A percentile compares a stretch with the other conserved stretches of the same genome.
Conservation (phyloP, 2,329 filamentous ascomycete species). For the Penicillium griseofulvum region DNA sequence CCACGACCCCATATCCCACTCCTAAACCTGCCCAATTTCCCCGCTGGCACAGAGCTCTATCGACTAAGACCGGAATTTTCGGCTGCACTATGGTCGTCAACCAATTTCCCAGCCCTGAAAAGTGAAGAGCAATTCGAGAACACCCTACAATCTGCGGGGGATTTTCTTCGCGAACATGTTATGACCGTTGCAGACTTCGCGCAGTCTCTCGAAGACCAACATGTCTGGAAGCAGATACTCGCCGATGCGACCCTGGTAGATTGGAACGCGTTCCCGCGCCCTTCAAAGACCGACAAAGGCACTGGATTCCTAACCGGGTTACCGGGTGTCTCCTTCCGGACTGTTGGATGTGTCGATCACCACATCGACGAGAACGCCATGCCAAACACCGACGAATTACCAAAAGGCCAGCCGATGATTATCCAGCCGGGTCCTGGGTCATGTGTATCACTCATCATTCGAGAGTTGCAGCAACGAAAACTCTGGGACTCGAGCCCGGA, state of each 20-base stretch:
- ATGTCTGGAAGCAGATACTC: conserved; percentile 1
- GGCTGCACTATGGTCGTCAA: conserved; percentile 54
- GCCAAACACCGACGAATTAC: conserved; percentile 34
- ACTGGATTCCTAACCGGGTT: conserved; percentile 50
- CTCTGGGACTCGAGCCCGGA: conserved; percentile 35
- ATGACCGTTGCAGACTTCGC: conserved; percentile 43
- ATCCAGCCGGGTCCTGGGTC: conserved; percentile 56
- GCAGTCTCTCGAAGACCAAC: conserved; percentile 16
- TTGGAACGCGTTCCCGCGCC: conserved; percentile 46
- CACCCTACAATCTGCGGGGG: conserved; percentile 23
- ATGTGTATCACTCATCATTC: conserved; percentile 57
- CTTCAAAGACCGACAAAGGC: conserved; percentile 45
- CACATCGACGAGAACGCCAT: conserved; percentile 59
- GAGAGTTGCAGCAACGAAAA: conserved; percentile 48
- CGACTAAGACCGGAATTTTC: conserved; percentile 59
- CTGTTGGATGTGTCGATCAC: conserved; percentile 60
- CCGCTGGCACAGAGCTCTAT: conserved; percentile 48
- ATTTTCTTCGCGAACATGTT: conserved; percentile 34
- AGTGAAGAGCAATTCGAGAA: conserved; percentile 25
- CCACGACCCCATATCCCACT: conserved; percentile 55
- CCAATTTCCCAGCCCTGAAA: conserved; percentile 17
- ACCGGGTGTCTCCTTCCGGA: conserved; percentile 41
- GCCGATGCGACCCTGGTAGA: conserved; percentile 42
- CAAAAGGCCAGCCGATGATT: conserved; percentile 48
- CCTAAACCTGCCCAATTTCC: conserved; percentile 54